Percentiles rank a stretch among this genome's conserved stretches.
Conservation (phyloP, 768 basidiomycete genomes). For the Lactarius vividus region DNA sequence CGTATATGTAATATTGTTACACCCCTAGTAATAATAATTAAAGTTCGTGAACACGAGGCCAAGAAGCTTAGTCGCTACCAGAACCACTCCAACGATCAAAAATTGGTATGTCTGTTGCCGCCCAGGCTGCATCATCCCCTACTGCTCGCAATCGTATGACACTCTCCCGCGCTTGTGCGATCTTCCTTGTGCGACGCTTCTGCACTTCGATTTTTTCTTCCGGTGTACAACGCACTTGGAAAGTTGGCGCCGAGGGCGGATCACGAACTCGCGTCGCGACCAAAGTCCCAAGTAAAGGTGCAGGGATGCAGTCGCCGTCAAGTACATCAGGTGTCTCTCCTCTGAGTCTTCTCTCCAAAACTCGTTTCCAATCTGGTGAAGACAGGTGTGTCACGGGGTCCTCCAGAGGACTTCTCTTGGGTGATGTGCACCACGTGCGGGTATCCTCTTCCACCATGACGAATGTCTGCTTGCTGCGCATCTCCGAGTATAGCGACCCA, state of each 20-base stretch:
- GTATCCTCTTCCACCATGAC: neutral
- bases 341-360: conserved; percentile 5
- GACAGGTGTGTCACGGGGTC: conserved; percentile 11
- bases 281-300: conserved; percentile 1
- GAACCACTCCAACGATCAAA: conserved; percentile 9
- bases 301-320: neutral
- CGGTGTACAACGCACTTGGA: neutral
- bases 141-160: conserved; percentile 13
- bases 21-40: neutral
- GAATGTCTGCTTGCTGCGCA: conserved; percentile 11
- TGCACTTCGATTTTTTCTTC: conserved; percentile 5
- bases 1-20: neutral
- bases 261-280: conserved; percentile 3
- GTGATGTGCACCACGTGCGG: neutral
- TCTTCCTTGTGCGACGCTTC: conserved; percentile 15
- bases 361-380: conserved; percentile 16
- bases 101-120: neutral
- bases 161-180: conserved; percentile 12
- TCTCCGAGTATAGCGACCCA: conserved; percentile 21
- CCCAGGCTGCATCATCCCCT: neutral
- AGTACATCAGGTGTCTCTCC: neutral
- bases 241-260: neutral
- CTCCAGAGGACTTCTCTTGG: neutral
- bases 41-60: neutral
- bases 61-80: neutral